Conservation (phyloP, 805 yeast species). For the Wickerhamomyces strasburgensis region DNA sequence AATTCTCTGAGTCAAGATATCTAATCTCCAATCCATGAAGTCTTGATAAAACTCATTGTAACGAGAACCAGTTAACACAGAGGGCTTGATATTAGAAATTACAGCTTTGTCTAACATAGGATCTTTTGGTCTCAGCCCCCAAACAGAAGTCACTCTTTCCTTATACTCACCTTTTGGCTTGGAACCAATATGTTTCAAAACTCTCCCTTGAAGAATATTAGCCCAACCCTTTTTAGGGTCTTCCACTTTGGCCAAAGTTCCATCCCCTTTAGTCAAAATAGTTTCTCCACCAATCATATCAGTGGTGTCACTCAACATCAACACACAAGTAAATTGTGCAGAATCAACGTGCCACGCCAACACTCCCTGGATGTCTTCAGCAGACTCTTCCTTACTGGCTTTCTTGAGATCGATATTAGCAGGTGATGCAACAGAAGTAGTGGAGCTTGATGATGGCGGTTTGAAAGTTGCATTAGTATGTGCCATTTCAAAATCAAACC, state of each 20-base stretch:
- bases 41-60: constrained; percentile 37
- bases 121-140: constrained; percentile 37
- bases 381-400: constrained; percentile 6
- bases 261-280: constrained; percentile 34
- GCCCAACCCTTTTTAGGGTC: constrained; percentile 48
- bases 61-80: constrained; percentile 30
- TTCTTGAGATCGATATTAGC: too few relatives aligned
- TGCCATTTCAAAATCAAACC: constrained; percentile 48
- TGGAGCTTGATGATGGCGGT: constrained; percentile 10
- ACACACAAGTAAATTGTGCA: constrained; percentile 61
- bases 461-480: constrained; percentile 47
- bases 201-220: constrained; percentile 43
- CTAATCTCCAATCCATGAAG: constrained; percentile 35
- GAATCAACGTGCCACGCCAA: constrained; percentile 63
- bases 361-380: constrained; percentile 40
- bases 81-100: constrained; percentile 37
- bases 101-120: constrained; percentile 36
- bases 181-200: constrained; percentile 42
- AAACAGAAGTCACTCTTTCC: constrained; percentile 41
- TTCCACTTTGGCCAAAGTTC: constrained; percentile 20
- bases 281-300: constrained; percentile 62
- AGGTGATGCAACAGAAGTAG: too few relatives aligned
- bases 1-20: constrained; percentile 30
- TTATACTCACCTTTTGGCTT: constrained; percentile 33
- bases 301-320: constrained; percentile 55